Conservation (phyloP, 2,329 filamentous ascomycete species). For the Didymella keratinophila region DNA sequence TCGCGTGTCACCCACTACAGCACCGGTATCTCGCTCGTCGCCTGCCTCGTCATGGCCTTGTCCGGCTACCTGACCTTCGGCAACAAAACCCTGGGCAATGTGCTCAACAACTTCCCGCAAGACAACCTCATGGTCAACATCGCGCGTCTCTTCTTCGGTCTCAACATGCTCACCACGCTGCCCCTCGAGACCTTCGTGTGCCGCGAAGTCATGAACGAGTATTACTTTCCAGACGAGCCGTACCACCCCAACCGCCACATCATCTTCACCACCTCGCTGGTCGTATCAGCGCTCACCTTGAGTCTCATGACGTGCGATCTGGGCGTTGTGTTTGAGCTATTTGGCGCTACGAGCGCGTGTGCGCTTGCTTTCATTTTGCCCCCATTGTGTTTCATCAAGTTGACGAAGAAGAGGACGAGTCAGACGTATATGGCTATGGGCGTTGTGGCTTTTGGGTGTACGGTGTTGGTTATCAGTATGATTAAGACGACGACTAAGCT, state of each 20-base stretch:
- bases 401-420: conserved; percentile 80
- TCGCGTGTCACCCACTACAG: conserved; percentile 92
- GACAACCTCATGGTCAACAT: conserved; percentile 95
- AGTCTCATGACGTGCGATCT: conserved; percentile 91
- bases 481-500: conserved; percentile 44
- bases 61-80: conserved; percentile 93
- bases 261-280: conserved; percentile 81
- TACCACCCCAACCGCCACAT: conserved; percentile 87
- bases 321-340: conserved; percentile 92
- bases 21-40: conserved; percentile 87
- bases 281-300: conserved; percentile 78
- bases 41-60: conserved; percentile 87
- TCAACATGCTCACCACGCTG: conserved; percentile 98
- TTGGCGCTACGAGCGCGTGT: conserved; percentile 93
- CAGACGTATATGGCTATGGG: conserved; percentile 74
- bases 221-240: conserved; percentile 74
- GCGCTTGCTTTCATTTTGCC: conserved; percentile 95
- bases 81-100: conserved; percentile 89
- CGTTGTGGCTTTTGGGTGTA: conserved; percentile 78
- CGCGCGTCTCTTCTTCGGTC: conserved; percentile 90
- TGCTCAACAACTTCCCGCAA: conserved; percentile 94
- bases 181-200: conserved; percentile 98
- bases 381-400: conserved; percentile 92
- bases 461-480: conserved; percentile 75
- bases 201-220: conserved; percentile 93